Evolutionary conservation across 768 basidiomycete species (phyloP), one percentile per base, ranked within the genome.

Genomic region (Crepidotus variabilis): DNA sequence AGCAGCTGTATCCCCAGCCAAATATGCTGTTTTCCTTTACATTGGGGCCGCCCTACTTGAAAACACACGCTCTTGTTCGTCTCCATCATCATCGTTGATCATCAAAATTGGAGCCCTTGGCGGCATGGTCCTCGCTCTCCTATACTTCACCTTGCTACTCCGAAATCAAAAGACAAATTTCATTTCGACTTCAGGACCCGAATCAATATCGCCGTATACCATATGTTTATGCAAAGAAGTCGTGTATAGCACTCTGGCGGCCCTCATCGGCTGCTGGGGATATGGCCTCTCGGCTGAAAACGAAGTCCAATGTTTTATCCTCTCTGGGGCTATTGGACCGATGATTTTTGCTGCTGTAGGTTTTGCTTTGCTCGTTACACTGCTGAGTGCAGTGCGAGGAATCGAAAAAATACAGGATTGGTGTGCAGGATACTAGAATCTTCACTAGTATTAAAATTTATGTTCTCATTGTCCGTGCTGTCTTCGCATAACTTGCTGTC

Each of bases 1-100:
- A 57, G 64, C 65, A 2, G 57, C 61, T 5, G 46, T 66, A 23
- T 63, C 69, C 0, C 71, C 71, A 9, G 58, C 60, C 16, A 72
- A 72, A 63, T 72, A 72, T 47, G 63, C 69, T 16, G 34, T 67
- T 14, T 70, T 72, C 55, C 61, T 66, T 35, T 47, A 61, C 35
- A 32, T 67, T 49, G 70, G 70, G 50, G 59, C 53, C 52, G 28
- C 59, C 5, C 47, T 67, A 24, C 58, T 69, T 16, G 39, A 3
- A 14, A 59, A 32, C 45, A 33, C 47, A 14, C 49, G 51, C 51
- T 57, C 60, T 33, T 28, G 39, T 32, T 59, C 22, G 48, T 56
- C 20, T 46, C 47, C 33, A 52, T 33, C 49, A 22, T 54, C 58
- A 11, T 13, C 53, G 9, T 58, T 49, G 16, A 35, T 57, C 35